These are phyloP conservation scores for Shiraia sp. DNA, from an alignment of 2,329 filamentous ascomycete species.

Conservation along the genomic window DNA sequence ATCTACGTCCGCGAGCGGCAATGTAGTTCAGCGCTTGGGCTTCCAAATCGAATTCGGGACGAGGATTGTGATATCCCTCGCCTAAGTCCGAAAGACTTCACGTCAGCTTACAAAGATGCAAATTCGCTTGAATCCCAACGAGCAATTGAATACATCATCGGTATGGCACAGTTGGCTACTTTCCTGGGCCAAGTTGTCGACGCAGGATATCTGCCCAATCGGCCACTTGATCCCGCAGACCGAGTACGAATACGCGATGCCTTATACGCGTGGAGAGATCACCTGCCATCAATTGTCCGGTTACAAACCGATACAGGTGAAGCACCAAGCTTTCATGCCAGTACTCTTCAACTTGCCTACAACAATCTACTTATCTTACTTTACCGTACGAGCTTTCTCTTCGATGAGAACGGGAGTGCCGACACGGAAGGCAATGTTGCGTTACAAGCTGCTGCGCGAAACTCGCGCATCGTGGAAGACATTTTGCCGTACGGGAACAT, in stretches of 20 bases:
- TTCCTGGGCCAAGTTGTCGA: constrained; percentile 46
- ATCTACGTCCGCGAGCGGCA: constrained; percentile 58
- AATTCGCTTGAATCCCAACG: constrained; percentile 34
- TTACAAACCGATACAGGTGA: constrained; percentile 35
- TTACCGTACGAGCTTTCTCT: constrained; percentile 50
- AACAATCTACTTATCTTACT: constrained; percentile 55
- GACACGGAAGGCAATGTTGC: constrained; percentile 46
- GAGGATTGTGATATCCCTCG: constrained; percentile 54
- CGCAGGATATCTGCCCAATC: constrained; percentile 38
- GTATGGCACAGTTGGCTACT: constrained; percentile 47
- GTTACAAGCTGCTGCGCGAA: constrained; percentile 52
- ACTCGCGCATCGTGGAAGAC: constrained; percentile 54
- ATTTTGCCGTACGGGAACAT: constrained; percentile 51
- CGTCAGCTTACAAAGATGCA: constrained; percentile 34
- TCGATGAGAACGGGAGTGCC: constrained; percentile 38
- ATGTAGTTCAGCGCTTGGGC: constrained; percentile 50
- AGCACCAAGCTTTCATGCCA: constrained; percentile 43
- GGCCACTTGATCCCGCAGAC: constrained; percentile 19
- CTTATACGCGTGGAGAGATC: constrained; percentile 47
- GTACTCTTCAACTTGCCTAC: constrained; percentile 50
- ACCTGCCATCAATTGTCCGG: constrained; percentile 43
- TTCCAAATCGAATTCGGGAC: constrained; percentile 54
- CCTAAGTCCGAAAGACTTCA: constrained; percentile 44
- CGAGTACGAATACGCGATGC: constrained; percentile 32
- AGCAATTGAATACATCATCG: constrained; percentile 38